Evolutionary conservation across 2,329 filamentous ascomycete genomes (phyloP).

Genomic region (Cytospora paraplurivora): DNA sequence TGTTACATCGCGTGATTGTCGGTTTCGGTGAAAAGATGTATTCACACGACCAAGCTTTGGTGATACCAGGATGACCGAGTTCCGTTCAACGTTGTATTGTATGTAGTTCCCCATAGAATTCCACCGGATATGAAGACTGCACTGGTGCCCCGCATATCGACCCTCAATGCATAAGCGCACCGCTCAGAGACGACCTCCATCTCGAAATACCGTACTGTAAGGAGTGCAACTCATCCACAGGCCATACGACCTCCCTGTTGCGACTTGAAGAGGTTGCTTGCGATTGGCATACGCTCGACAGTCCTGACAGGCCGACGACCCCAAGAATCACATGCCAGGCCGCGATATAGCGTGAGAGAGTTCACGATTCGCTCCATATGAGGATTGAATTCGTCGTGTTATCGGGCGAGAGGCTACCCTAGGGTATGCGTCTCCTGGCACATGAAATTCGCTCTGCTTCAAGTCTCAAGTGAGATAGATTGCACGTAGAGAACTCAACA

Average conservation of each 20-base stretch:
- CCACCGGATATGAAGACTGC: constrained; percentile 5
- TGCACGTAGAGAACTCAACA: no score
- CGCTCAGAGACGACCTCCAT: background rate
- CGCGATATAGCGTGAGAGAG: no score
- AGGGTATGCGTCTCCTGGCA: no score
- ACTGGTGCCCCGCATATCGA: constrained; percentile 1
- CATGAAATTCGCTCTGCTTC: no score
- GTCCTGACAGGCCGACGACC: background rate
- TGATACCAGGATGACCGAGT: background rate
- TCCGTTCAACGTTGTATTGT: constrained; percentile 15
- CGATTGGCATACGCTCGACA: background rate
- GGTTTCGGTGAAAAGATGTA: background rate
- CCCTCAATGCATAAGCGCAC: background rate
- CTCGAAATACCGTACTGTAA: background rate
- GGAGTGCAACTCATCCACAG: no score
- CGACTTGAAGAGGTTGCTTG: background rate
- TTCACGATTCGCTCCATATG: no score
- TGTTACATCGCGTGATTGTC: background rate
- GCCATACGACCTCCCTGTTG: background rate
- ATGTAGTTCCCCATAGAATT: constrained; percentile 9
- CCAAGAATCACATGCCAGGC: no score
- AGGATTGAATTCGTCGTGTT: no score
- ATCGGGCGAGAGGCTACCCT: no score
- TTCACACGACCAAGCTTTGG: background rate
- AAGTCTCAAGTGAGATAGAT: no score